Evolutionary conservation across 2,329 filamentous ascomycete species (phyloP).

Genomic region (Aspergillus cejpii): DNA sequence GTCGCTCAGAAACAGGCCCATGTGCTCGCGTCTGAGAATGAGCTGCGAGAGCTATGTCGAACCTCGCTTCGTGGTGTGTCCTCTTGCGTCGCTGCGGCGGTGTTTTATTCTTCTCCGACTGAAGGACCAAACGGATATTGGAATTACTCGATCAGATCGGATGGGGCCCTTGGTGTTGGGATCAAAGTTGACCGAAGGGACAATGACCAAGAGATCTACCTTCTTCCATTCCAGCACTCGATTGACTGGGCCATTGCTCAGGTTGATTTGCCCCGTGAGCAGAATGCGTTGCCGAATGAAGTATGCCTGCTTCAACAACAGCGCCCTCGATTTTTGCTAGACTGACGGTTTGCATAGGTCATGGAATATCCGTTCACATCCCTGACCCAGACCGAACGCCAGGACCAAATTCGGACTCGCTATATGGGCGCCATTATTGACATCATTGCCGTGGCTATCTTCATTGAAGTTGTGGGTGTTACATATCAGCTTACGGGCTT

Average conservation of each 20-base stretch:
- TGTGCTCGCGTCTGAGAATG: conserved; percentile 49
- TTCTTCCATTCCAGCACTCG: conserved; percentile 70
- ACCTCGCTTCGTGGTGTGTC: conserved; percentile 61
- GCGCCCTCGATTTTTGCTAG: conserved; percentile 8
- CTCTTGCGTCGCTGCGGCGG: conserved; percentile 64
- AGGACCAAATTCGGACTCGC: conserved; percentile 56
- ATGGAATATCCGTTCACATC: conserved; percentile 72
- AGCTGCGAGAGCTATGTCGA: conserved; percentile 57
- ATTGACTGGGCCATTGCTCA: conserved; percentile 66
- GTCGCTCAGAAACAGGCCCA: conserved; percentile 44
- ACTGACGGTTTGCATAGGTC: conserved; percentile 23
- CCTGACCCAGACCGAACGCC: conserved; percentile 59
- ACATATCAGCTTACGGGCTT: conserved; percentile 82
- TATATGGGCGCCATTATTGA: conserved; percentile 71
- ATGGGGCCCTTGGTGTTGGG: conserved; percentile 60
- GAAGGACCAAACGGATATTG: conserved; percentile 62
- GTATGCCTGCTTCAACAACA: conserved; percentile 10
- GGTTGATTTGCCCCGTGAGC: conserved; percentile 43
- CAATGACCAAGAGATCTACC: conserved; percentile 72
- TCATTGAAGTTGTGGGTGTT: conserved; percentile 71
- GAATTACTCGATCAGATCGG: conserved; percentile 81
- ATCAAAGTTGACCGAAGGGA: conserved; percentile 58
- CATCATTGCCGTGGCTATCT: conserved; percentile 70
- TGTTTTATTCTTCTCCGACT: conserved; percentile 67
- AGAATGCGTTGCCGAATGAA: conserved; percentile 37